Conservation (phyloP, 495 filamentous ascomycete genomes). For the Penicillium simplicissimum region DNA sequence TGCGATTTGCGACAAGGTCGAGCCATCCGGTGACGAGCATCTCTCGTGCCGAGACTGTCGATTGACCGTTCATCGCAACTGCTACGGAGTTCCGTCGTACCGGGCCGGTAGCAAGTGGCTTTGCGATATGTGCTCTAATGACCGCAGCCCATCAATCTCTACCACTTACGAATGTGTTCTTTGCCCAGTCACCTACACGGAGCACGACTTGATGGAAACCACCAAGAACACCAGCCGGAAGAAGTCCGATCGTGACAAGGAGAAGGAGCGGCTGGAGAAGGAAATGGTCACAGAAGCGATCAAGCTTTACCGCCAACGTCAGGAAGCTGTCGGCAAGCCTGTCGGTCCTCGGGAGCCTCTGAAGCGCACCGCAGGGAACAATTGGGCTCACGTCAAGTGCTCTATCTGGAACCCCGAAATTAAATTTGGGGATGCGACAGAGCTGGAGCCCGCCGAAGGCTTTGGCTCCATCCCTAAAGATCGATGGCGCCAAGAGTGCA, state of each 20-base stretch:
- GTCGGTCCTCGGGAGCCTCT: constrained; percentile 84
- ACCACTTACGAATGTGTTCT: constrained; percentile 90
- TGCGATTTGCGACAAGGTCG: constrained; percentile 76
- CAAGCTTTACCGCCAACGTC: constrained; percentile 76
- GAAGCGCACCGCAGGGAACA: constrained; percentile 90
- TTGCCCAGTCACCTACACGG: constrained; percentile 72
- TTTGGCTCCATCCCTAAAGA: constrained; percentile 73
- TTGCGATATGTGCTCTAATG: constrained; percentile 94
- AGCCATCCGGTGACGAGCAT: constrained; percentile 69
- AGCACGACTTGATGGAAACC: constrained; percentile 81
- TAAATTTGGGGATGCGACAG: constrained; percentile 81
- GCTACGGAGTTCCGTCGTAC: constrained; percentile 78
- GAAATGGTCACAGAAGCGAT: constrained; percentile 73
- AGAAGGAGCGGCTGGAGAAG: constrained; percentile 81
- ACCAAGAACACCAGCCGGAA: constrained; percentile 86
- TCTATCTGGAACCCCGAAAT: constrained; percentile 90
- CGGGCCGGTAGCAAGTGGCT: constrained; percentile 81
- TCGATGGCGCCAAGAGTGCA: constrained; percentile 73
- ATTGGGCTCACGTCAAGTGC: constrained; percentile 97
- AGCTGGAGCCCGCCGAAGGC: constrained; percentile 82
- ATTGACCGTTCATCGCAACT: constrained; percentile 88
- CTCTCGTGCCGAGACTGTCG: constrained; percentile 82
- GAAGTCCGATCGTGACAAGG: constrained; percentile 87
- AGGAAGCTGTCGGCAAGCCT: constrained; percentile 78
- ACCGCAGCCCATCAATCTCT: constrained; percentile 81